A percentile compares a stretch with the other conserved stretches of the same genome.
Conservation (phyloP, 306 rosid genomes). For the Corylus americana region DNA sequence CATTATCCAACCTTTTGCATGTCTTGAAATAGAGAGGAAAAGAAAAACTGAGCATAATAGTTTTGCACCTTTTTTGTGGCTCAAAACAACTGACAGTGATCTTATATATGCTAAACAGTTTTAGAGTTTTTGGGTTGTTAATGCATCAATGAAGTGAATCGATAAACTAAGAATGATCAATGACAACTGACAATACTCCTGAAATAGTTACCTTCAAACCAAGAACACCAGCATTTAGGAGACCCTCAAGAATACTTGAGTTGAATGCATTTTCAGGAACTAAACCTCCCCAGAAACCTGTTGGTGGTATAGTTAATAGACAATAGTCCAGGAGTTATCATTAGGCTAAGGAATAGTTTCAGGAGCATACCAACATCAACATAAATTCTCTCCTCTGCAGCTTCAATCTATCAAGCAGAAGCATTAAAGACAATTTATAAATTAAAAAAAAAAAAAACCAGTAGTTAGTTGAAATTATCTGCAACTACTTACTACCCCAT, state of each 20-base stretch:
- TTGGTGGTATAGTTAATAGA: constrained; percentile 24
- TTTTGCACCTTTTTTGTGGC: neutral
- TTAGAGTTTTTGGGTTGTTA: neutral
- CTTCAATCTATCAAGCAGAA: constrained; percentile 54
- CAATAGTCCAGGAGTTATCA: constrained; percentile 2
- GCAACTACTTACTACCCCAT: neutral
- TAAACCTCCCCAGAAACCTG: constrained; percentile 99
- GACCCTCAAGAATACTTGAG: constrained; percentile 71
- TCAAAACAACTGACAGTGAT: neutral
- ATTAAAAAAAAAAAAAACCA: neutral
- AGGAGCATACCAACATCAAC: constrained; percentile 82
- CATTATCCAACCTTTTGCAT: neutral
- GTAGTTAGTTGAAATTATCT: constrained; percentile 3
- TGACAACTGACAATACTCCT: neutral
- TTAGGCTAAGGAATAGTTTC: constrained; percentile 14
- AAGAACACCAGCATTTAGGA: constrained; percentile 82
- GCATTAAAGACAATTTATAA: constrained; percentile 14
- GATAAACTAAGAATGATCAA: neutral
- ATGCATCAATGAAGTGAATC: too few species aligned
- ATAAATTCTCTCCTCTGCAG: constrained; percentile 65
- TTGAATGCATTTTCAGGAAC: constrained; percentile 90
- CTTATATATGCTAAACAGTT: neutral
- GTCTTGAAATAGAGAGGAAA: neutral
- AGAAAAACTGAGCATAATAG: neutral
- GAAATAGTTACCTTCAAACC: constrained; percentile 73